Base-by-base conservation (phyloP, 2,329 filamentous ascomycete genomes). In the Calonectria hongkongensis region DNA sequence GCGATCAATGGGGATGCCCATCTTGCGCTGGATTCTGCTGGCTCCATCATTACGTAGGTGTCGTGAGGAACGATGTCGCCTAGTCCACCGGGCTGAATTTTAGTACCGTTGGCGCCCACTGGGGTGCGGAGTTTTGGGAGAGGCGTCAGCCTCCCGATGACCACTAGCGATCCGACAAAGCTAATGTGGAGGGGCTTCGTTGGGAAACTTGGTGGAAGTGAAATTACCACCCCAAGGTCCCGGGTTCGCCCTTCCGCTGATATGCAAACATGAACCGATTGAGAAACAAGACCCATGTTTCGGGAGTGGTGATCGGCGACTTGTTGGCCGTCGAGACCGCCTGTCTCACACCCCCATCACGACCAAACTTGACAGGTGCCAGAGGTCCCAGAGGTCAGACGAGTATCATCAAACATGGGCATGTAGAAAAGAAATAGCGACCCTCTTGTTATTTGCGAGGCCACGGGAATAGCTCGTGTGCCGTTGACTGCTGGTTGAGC, bases 31-130 rank as follows among this genome's bases (percentile, higher is more conserved):
- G 71, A 70, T 69, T 30, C 60, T 56, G 54, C 54, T 73, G 78
- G 71, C 73, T 71, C 75, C 73, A 77, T 78, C 71, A 77, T 77
- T 76, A 78, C 73, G 76, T 78, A 78, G 70, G 64, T 48, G 56
- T 58, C 58, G 41, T 45, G 50, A 65, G 48, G 58, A 45, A 48
- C 48, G 65, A 60, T 27, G 58, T 72, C 51, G 60, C 33, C 50
- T 50, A 45, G 58, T 27, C 63, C 64, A 60, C 54, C 50, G 13
- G 43, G 66, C 62, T 70, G 70, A 48, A 30, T 45, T 58, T 48
- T 66, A 54, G 50, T 66, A 47, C 58, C 30, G 51, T 39, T 50
- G 41, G 47, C 58, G 50, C 47, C 62, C 51, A 56, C 68, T 25
- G 41, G n/a, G 41, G 62, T 18, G 25, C 50, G 39, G 48, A 58